A percentile compares a stretch with the other conserved stretches of the same genome.
These are phyloP conservation scores for Eucalyptus marginata DNA, from an alignment of 345 rosid species.

Conservation along the genomic window DNA sequence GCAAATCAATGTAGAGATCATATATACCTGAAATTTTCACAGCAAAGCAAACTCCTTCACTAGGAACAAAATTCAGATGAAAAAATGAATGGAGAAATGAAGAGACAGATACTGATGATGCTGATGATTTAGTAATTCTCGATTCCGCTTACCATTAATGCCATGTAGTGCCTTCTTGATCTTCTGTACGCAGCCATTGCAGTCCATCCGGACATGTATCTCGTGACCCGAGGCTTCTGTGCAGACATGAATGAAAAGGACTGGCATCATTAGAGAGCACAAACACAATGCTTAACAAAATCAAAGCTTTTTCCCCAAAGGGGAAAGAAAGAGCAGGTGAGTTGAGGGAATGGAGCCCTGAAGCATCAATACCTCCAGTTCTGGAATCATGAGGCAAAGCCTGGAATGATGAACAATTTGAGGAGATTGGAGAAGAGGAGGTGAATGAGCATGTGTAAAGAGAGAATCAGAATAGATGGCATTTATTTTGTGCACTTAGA, in stretches of 20 bases:
- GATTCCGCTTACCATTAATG: conserved; percentile 32
- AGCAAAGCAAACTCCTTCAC: not conserved
- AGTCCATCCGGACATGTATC: conserved; percentile 68
- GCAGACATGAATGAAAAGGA: not conserved
- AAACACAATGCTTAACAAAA: not conserved
- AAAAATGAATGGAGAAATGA: not conserved
- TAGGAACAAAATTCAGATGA: not conserved
- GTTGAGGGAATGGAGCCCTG: not conserved
- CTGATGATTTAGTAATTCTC: not conserved
- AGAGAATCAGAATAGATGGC: conserved; percentile 13
- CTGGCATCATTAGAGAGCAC: not conserved
- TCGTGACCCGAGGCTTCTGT: conserved; percentile 50
- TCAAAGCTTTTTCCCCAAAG: not conserved
- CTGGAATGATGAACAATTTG: not conserved
- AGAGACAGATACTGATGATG: not conserved
- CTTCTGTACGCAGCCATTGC: conserved; percentile 74
- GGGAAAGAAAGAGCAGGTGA: not conserved
- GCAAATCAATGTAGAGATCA: conserved; percentile 42
- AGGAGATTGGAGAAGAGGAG: not conserved
- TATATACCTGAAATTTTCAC: conserved; percentile 33
- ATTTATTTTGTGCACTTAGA: conserved; percentile 20
- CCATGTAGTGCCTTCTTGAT: conserved; percentile 57
- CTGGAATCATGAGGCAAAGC: conserved; percentile 24
- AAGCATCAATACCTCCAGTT: conserved; percentile 24
- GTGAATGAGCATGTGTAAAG: conserved; percentile 15